Evolutionary conservation across 495 filamentous ascomycete species (phyloP).

Genomic region (Saxophila tyrrhenica): DNA sequence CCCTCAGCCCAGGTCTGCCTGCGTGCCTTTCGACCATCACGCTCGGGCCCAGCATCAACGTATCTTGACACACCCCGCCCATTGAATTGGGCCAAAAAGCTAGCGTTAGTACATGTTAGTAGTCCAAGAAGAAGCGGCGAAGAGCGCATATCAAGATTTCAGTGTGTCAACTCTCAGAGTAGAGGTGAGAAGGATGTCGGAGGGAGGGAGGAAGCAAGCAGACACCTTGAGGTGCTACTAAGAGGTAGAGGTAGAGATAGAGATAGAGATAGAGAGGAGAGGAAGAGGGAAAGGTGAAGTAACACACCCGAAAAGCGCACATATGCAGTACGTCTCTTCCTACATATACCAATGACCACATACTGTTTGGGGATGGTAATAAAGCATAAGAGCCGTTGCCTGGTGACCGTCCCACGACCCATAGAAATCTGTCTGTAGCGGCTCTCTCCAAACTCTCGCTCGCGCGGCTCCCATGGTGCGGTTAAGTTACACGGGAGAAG

Average conservation of each 20-base stretch:
- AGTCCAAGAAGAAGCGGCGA: background rate
- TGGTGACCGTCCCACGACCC: background rate
- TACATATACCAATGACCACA: too few relatives aligned
- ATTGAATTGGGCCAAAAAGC: background rate
- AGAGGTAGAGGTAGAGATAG: background rate
- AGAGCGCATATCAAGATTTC: background rate
- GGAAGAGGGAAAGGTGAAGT: background rate
- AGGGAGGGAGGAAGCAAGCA: too few relatives aligned
- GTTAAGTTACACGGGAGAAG: background rate
- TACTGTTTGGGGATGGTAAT: too few relatives aligned
- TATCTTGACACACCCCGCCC: background rate
- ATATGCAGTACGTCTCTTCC: background rate
- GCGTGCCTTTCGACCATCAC: background rate
- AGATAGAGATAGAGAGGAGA: background rate
- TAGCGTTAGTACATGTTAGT: background rate
- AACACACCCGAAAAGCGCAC: background rate
- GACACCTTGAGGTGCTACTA: too few relatives aligned
- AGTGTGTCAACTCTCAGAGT: too few relatives aligned
- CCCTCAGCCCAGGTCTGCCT: background rate
- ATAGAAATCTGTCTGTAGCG: background rate
- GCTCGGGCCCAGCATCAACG: background rate
- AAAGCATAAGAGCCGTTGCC: background rate
- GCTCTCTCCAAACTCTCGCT: too few relatives aligned
- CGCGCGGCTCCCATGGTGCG: too few relatives aligned
- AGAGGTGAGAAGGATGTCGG: too few relatives aligned